Percentiles rank a stretch among this genome's conserved stretches.
Conservation (phyloP, 1,284 basidiomycete genomes). For the Trametes sp. region DNA sequence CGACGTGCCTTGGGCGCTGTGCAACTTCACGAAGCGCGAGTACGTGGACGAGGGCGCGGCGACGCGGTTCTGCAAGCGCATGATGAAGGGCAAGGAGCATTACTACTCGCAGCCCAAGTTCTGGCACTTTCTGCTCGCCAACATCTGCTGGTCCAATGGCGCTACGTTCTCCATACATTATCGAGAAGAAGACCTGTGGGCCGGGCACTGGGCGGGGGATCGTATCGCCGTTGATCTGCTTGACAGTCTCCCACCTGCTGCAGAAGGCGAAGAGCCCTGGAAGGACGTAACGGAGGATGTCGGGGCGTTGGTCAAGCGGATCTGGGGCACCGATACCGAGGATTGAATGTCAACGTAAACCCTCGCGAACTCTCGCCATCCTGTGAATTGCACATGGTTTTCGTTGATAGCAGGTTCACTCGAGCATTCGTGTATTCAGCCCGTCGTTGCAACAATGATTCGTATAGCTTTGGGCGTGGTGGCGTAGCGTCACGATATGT, state of each 20-base stretch:
- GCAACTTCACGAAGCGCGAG: conserved; percentile 1
- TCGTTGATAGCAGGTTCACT: no score
- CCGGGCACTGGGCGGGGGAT: conserved; percentile 11
- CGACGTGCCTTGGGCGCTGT: not conserved
- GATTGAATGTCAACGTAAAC: not conserved
- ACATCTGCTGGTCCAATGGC: not conserved
- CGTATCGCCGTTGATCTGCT: not conserved
- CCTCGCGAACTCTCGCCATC: no score
- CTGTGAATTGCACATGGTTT: no score
- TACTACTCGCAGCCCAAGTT: not conserved
- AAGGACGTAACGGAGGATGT: not conserved
- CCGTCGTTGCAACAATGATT: no score
- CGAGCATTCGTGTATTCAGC: no score
- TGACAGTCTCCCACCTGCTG: not conserved
- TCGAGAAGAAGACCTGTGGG: not conserved
- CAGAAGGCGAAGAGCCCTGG: not conserved
- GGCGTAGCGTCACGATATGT: conserved; percentile 4
- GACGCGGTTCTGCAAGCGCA: not conserved
- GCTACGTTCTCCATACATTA: not conserved
- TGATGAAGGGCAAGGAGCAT: no score
- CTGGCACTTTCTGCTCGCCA: not conserved
- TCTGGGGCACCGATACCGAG: no score
- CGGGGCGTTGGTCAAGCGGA: not conserved
- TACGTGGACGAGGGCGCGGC: not conserved
- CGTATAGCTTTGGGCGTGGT: no score